Base-by-base conservation (phyloP, 2,329 filamentous ascomycete genomes). In the Herpotrichia juniperi region DNA sequence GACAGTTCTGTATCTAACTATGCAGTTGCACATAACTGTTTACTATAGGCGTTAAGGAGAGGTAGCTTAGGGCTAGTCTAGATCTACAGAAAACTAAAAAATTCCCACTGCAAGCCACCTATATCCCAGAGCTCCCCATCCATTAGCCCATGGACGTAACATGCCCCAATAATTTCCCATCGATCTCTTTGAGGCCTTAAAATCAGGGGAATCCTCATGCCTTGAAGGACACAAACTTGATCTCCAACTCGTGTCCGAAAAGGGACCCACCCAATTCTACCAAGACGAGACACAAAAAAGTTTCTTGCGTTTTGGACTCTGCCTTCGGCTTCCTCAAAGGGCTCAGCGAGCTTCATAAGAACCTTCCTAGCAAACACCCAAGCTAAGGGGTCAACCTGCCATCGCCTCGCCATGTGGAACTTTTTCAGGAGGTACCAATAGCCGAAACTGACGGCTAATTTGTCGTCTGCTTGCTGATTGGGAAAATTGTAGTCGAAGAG, bases 101-200 rank as follows among this genome's bases (percentile, higher is more conserved):
- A 55, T 12, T 37, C 12, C 52, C 52, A 55, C 22, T 16, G 11
- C 19, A 55, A 37, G 3, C 32, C 52, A 24, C 3, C 12, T 11
- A 51, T 21, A 49, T 55, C 48, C 48, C 48, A 51, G 19, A 48
- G 9, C 32, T 55, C 52, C 17, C 48, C 52, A 46, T 55, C 48
- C 52, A 55, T 55, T n/a, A 55, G 19, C 32, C 48, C 52, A 39
- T 55, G 52, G 22, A 55, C 43, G 48, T 55, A 55, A 46, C 52
- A 55, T 17, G 48, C 43, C 32, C 52, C 52, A 19, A 51, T 46
- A 34, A 51, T 45, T 46, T 55, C 48, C 52, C 48, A 55, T 19
- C 25, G 28, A 32, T 49, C 44, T 1, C 31, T 3, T 40, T 19
- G 26, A 2, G 34, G 25, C 26, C 48, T 55, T 45, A 51, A 9